Base-by-base conservation (phyloP, 805 yeast species). In the Diddensiella caesifluorescens region DNA sequence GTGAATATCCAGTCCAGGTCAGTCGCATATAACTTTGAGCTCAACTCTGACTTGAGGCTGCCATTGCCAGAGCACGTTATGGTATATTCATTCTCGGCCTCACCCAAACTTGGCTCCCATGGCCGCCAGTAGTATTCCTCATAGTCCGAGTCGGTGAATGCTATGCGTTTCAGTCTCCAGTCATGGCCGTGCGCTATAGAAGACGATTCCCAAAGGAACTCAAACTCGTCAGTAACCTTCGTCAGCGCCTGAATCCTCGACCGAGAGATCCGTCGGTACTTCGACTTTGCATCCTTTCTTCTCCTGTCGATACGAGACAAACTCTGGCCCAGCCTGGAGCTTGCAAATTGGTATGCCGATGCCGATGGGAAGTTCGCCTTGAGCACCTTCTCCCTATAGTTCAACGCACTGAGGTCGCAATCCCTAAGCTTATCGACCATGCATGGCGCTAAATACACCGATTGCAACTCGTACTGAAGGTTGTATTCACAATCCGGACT, bases 181-280 rank as follows among this genome's bases (percentile, higher is more conserved):
- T 38, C 44, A 4, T 35, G 46, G 15, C 7, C 21, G 18, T 27
- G 21, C 4, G 31, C 20, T 6, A 52, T 49, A 4, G 50, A 39
- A n/a, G 36, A 35, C 9, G 54, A 52, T 28, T 50, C 55, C 55
- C 54, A 52, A n/a, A 53, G 38, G 22, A 53, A 46, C 22, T 44
- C 51, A 13, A 50, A 39, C 2, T 46, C 48, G 3, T 26, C 34
- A 2, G 34, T 18, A 2, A 43, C 36, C 16, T 38, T 38, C 16
- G 40, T 40, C 16, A 35, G 35, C 2, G 52, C 53, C 35, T 53
- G 55, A 1, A 52, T 12, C 7, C 46, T 34, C 19, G 43, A 37
- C n/a, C 41, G 20, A 3, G 49, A 36, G 5, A 51, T 13, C 20
- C 49, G 35, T 12, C 55, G 32, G 31, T 35, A 49, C 4, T 33